Evolutionary conservation across 345 rosid species (phyloP), one percentile per base, ranked within the genome.

Genomic region (Hypericum perforatum): DNA sequence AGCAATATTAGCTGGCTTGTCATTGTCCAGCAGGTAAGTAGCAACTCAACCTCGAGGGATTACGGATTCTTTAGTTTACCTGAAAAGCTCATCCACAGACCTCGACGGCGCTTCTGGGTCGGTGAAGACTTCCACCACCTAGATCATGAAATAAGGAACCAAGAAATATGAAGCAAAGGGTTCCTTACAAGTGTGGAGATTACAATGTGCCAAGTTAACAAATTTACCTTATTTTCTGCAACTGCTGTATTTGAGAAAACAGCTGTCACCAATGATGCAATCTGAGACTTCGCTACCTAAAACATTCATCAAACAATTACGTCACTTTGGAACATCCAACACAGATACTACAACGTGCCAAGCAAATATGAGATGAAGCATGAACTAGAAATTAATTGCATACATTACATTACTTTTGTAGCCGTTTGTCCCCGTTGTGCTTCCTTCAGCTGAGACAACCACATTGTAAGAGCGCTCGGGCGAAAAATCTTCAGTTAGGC

Each of bases 351-450:
- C 9, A 10, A 39, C 9, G 56, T 15, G 16, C 12, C 11, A 14
- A 11, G 40, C 7, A 4, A 22, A 22, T 22, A 22, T 22, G 32
- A 59, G 48, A n/a, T 44, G 0, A 56, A 16, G 0, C 8, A 44
- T 7, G 13, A 5, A 66, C 63, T 65, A 61, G 74, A 74, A 64
- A 61, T 49, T 68, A 75, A 62, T 32, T 40, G 89, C 86, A 81
- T 88, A 85, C 98, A 87, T 89, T 89, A 86, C 97, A 86, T 88
- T 92, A 92, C 98, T 92, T 22, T 92, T 92, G 98, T 78, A 85
- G 89, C 79, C 82, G 77, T 65, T 67, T 51, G 62, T 53, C 61
- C 55, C 69, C 56, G 2, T 4, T 4, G 49, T 43, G 63, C 74
- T 79, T 59, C 86, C 77, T 78, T 92, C 98, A 7, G 82, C 70